phyloP scores from a whole-genome alignment of 2,329 filamentous ascomycete species.

The Tympanopsis confertula region DNA sequence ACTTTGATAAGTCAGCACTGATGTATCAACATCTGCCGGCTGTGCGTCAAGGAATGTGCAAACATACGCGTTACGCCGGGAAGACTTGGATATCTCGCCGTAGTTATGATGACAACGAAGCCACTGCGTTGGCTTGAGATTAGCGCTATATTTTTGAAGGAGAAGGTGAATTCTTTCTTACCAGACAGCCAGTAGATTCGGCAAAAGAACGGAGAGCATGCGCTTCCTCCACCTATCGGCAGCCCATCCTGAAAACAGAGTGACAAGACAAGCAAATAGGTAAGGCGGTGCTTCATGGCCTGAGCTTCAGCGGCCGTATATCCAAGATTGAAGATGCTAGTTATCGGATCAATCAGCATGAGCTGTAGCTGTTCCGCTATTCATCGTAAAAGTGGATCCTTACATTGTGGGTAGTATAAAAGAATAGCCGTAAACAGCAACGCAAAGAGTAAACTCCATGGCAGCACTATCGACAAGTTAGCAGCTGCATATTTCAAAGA shows the following conservation, averaged over 20 bases:
- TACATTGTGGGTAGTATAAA: slow-evolving; percentile 2
- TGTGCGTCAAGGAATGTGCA: too few species aligned
- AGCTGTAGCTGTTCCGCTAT: too few species aligned
- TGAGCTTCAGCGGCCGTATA: slow-evolving; percentile 1
- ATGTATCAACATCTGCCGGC: too few species aligned
- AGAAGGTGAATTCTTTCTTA: too few species aligned
- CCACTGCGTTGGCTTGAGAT: too few species aligned
- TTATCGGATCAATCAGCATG: too few species aligned
- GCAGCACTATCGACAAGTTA: not conserved
- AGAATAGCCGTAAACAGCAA: slow-evolving; percentile 1
- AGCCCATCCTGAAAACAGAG: not conserved
- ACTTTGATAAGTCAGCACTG: too few species aligned
- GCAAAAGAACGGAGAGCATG: slow-evolving; percentile 4
- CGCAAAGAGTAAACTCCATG: slow-evolving; percentile 1
- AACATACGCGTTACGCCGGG: slow-evolving; percentile 1
- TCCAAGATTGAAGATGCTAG: slow-evolving; percentile 1
- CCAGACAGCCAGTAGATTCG: slow-evolving; percentile 3
- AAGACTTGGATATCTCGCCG: slow-evolving; percentile 2
- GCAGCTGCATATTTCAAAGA: too few species aligned
- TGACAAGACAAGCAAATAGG: slow-evolving; percentile 1
- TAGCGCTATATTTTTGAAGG: too few species aligned
- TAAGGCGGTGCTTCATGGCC: slow-evolving; percentile 1
- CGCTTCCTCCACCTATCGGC: slow-evolving; percentile 3
- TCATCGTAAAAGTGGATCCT: too few species aligned
- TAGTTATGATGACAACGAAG: slow-evolving; percentile 2